Evolutionary conservation across 2,329 filamentous ascomycete genomes (phyloP), one percentile per base, ranked within the genome.

Genomic region (Fusarium duplospermum): DNA sequence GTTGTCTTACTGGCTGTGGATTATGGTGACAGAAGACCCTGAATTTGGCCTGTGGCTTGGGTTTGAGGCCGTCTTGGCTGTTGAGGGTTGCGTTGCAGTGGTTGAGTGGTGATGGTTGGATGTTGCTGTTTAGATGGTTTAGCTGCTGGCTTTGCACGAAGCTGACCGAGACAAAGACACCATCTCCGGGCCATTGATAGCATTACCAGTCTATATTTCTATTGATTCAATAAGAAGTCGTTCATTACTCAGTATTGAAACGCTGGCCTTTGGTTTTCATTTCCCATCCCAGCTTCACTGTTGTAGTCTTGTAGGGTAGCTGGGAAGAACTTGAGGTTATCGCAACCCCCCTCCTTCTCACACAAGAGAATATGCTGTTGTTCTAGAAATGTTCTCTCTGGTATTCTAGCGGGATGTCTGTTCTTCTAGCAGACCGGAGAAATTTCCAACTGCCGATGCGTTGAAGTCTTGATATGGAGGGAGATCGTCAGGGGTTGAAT

Each of bases 381-480:
- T 52, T 52, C 47, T 52, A 52, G 47, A 20, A 52, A n/a, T 20
- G 9, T 52, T 52, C 27, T 20, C 2, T 52, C 27, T n/a, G 2
- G 2, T 5, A n/a, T 52, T 31, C 47, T 52, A 52, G 47, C 14
- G 18, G 47, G 4, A 31, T 52, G 10, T 20, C 27, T 8, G 10
- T 52, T 31, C 18, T 52, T 52, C 27, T 52, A 52, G 47, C 18
- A 52, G 24, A 18, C n/a, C 47, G 47, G 47, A 31, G 47, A 50
- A 29, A 52, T 52, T 20, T 31, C n/a, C 47, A 52, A 29, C 47
- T 52, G 27, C 27, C 47, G 47, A 31, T 52, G 27, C 47, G 27
- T 14, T 20, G 47, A 31, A 18, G n/a, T 31, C 47, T 31, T 20
- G 24, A 52, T 31, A 16, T 8, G 10, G 18, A 31, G 45, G 27